Conservation (phyloP, 2,329 filamentous ascomycete genomes). For the Diaporthe helianthi region DNA sequence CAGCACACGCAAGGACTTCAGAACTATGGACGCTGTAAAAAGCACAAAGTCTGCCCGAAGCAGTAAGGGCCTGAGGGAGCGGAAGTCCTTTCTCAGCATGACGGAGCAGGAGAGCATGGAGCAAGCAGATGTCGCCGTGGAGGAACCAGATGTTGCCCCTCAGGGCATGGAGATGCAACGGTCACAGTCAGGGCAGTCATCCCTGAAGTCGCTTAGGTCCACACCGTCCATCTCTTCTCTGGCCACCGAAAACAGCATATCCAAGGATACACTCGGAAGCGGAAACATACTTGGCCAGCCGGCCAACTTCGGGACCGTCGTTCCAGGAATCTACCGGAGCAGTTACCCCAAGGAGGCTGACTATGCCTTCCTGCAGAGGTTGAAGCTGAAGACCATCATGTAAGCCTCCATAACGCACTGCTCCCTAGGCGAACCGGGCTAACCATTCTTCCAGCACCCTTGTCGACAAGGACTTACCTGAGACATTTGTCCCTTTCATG, state of each 20-base stretch:
- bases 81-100: conserved; percentile 28
- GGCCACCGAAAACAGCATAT: conserved; percentile 27
- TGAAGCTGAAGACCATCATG: conserved; percentile 82
- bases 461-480: conserved; percentile 66
- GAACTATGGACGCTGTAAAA: conserved; percentile 28
- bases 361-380: conserved; percentile 70
- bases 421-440: neutral
- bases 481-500: conserved; percentile 68
- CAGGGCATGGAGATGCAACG: conserved; percentile 32
- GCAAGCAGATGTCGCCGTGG: neutral
- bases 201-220: neutral
- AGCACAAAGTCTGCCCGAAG: conserved; percentile 2
- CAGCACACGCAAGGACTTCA: conserved; percentile 13
- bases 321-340: conserved; percentile 79
- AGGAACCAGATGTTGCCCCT: neutral
- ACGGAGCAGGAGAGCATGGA: conserved; percentile 1
- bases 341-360: conserved; percentile 78
- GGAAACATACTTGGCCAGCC: conserved; percentile 50
- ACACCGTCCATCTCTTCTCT: conserved; percentile 16
- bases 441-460: conserved; percentile 57
- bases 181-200: conserved; percentile 29
- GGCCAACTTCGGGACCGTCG: conserved; percentile 78
- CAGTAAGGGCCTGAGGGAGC: conserved; percentile 28
- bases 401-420: conserved; percentile 50
- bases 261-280: conserved; percentile 12